A percentile compares a stretch with the other conserved stretches of the same genome.
These are phyloP conservation scores for Cystofilobasidium ferigula DNA, from an alignment of 768 basidiomycete genomes.

Conservation along the genomic window DNA sequence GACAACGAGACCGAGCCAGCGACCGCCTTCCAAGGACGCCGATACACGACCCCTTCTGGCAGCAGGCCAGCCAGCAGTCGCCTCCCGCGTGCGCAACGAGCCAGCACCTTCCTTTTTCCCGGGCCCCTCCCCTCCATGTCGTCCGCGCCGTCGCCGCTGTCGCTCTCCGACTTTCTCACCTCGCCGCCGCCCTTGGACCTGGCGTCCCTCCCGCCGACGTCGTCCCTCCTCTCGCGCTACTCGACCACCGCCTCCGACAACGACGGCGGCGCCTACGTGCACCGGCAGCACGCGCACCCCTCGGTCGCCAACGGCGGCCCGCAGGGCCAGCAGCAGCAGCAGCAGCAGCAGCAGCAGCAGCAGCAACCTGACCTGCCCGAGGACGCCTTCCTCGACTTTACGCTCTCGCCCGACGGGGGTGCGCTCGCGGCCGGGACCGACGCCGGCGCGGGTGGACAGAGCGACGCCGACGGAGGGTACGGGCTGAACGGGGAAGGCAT, in stretches of 20 bases:
- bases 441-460: background rate
- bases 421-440: background rate
- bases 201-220: background rate
- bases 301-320: background rate
- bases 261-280: background rate
- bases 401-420: background rate
- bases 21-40: no score
- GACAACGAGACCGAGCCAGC: no score
- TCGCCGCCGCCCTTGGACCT: background rate
- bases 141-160: background rate
- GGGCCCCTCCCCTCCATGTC: no score
- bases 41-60: no score
- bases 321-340: background rate
- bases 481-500: background rate
- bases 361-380: background rate
- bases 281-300: background rate
- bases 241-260: background rate
- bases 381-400: background rate
- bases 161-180: constrained; percentile 1
- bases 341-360: background rate
- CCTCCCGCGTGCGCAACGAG: no score
- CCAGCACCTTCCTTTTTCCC: no score
- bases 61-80: no score
- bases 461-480: background rate
- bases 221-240: background rate